Evolutionary conservation across 257 asterid species (phyloP).

Genomic region (Scutellaria minor): DNA sequence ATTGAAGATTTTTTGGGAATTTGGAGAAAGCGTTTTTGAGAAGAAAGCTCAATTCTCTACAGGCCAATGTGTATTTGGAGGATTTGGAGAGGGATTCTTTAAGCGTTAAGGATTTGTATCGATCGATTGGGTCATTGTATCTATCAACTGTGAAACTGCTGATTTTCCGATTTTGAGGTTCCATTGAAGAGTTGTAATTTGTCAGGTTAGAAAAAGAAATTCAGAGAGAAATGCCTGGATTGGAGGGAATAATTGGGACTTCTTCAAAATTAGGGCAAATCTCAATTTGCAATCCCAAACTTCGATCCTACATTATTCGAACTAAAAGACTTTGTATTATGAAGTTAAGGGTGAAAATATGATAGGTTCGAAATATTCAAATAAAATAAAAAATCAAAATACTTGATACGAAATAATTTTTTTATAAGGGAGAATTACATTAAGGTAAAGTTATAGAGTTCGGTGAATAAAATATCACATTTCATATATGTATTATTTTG

Average conservation of each 20-base stretch:
- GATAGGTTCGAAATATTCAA: too few relatives aligned
- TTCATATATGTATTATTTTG: too few relatives aligned
- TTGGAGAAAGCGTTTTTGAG: constrained; percentile 58
- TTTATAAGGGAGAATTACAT: too few relatives aligned
- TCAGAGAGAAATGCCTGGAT: not conserved
- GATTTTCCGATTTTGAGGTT: constrained; percentile 27
- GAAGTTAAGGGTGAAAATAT: too few relatives aligned
- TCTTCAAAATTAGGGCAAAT: not conserved
- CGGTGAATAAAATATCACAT: too few relatives aligned
- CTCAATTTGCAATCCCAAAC: too few relatives aligned
- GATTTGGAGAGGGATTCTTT: constrained; percentile 56
- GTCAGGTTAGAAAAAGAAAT: constrained; percentile 13
- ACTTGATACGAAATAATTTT: too few relatives aligned
- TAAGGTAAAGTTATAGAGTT: too few relatives aligned
- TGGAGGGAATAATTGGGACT: not conserved
- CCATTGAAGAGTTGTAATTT: constrained; percentile 33
- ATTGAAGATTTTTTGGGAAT: constrained; percentile 64
- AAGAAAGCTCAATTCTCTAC: constrained; percentile 66
- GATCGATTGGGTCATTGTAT: constrained; percentile 34
- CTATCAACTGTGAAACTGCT: not conserved
- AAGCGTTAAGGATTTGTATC: constrained; percentile 58
- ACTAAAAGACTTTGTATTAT: too few relatives aligned
- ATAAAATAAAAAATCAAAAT: too few relatives aligned
- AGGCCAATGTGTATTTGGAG: constrained; percentile 53
- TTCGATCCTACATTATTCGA: too few relatives aligned